Evolutionary conservation across 2,329 filamentous ascomycete species (phyloP).

Genomic region (Colletotrichum gigasporum): DNA sequence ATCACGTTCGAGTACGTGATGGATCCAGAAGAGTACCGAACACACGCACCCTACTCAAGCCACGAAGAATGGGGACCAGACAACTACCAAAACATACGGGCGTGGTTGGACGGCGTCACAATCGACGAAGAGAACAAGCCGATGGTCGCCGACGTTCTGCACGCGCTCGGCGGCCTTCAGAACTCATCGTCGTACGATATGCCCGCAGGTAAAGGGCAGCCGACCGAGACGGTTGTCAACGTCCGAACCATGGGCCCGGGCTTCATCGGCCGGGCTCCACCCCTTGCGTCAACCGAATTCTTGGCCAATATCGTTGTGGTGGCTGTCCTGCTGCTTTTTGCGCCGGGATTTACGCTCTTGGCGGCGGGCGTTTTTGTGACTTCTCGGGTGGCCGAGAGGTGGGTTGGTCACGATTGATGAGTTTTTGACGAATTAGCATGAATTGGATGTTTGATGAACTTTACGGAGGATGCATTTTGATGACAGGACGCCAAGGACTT

Average conservation of each 20-base stretch:
- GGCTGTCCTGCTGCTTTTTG: conserved; percentile 22
- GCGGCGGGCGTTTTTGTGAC: conserved; percentile 26
- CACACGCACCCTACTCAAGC: background rate
- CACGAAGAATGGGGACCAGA: background rate
- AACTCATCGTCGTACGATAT: background rate
- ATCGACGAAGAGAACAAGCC: conserved; percentile 13
- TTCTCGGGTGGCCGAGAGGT: conserved; percentile 22
- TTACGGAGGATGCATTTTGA: background rate
- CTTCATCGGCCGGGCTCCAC: conserved; percentile 19
- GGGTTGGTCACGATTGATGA: conserved; percentile 9
- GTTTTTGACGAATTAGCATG: background rate
- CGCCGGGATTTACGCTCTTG: conserved; percentile 23
- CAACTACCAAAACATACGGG: conserved; percentile 13
- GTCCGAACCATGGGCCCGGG: conserved; percentile 23
- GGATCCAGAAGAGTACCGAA: background rate
- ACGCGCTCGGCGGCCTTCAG: background rate
- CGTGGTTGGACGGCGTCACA: conserved; percentile 16
- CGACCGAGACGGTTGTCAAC: background rate
- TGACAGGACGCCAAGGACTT: no score
- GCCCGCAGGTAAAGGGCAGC: no score
- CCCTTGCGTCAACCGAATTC: conserved; percentile 20
- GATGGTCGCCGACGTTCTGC: conserved; percentile 9
- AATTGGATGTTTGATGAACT: background rate
- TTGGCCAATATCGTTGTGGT: conserved; percentile 18
- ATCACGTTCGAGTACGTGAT: background rate